phyloP scores from a whole-genome alignment of 192 early-diverging fungal species.

The Backusella luteola region DNA sequence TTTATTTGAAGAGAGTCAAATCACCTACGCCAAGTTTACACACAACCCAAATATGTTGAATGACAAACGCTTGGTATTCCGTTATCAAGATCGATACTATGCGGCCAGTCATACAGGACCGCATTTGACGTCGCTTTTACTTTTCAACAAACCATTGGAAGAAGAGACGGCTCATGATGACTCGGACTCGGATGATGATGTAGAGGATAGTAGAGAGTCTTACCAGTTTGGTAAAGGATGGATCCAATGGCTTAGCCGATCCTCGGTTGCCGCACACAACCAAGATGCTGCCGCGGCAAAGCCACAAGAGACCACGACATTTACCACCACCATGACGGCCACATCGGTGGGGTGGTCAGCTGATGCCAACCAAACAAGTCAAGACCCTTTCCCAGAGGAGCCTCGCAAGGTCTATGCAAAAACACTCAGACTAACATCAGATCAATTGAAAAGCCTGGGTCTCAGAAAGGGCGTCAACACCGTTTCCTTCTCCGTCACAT shows the following conservation, averaged over 20 bases:
- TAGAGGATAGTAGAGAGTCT: conserved; percentile 24
- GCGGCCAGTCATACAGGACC: conserved; percentile 60
- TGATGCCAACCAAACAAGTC: not conserved
- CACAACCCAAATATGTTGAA: conserved; percentile 53
- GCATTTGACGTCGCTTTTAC: conserved; percentile 53
- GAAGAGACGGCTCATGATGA: conserved; percentile 42
- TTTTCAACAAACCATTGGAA: conserved; percentile 38
- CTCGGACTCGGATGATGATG: conserved; percentile 5
- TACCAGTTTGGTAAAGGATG: conserved; percentile 38
- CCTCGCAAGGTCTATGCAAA: conserved; percentile 71
- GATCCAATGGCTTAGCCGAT: conserved; percentile 40
- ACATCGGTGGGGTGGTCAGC: conserved; percentile 28
- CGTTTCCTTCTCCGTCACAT: conserved; percentile 83
- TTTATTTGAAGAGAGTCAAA: conserved; percentile 46
- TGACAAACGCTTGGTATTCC: conserved; percentile 52
- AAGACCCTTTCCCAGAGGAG: not conserved
- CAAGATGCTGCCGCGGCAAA: not conserved
- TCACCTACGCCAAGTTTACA: conserved; percentile 55
- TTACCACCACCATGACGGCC: conserved; percentile 34
- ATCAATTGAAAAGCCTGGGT: conserved; percentile 78
- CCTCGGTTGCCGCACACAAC: conserved; percentile 21
- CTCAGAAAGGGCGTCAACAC: conserved; percentile 87
- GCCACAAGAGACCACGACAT: conserved; percentile 21
- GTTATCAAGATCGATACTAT: conserved; percentile 62
- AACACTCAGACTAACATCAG: conserved; percentile 86